These are phyloP conservation scores for Bipolaris bicolor DNA, from an alignment of 2,329 filamentous ascomycete species.

Conservation along the genomic window DNA sequence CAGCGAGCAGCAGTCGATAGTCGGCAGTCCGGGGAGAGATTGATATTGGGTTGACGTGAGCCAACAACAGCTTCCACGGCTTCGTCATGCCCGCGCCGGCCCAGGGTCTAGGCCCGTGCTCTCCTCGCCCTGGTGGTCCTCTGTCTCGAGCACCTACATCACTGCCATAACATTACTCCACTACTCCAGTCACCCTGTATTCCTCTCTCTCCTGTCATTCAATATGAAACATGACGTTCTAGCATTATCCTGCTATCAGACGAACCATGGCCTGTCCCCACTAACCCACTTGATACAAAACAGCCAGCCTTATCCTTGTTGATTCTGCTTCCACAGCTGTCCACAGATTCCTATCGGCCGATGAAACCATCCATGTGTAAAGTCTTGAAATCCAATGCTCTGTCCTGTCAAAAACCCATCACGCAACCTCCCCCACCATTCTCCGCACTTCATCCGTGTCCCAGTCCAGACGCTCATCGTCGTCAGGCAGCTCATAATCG, in stretches of 20 bases:
- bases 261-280: no score
- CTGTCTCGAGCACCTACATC: neutral
- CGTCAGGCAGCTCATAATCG: constrained; percentile 20
- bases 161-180: neutral
- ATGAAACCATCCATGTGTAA: neutral
- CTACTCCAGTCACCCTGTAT: neutral
- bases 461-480: constrained; percentile 29
- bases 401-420: neutral
- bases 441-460: constrained; percentile 33
- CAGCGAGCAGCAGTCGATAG: constrained; percentile 7
- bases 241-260: no score
- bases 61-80: constrained; percentile 2
- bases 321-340: no score
- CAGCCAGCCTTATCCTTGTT: no score
- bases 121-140: neutral
- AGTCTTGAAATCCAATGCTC: neutral
- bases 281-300: no score
- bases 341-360: no score
- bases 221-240: neutral
- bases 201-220: neutral
- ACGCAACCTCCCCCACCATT: constrained; percentile 30
- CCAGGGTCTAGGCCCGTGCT: constrained; percentile 5
- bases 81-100: constrained; percentile 13
- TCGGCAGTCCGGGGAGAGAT: constrained; percentile 2
- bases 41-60: neutral